These are phyloP conservation scores for Gillenia trifoliata DNA, from an alignment of 306 rosid genomes.

Conservation along the genomic window DNA sequence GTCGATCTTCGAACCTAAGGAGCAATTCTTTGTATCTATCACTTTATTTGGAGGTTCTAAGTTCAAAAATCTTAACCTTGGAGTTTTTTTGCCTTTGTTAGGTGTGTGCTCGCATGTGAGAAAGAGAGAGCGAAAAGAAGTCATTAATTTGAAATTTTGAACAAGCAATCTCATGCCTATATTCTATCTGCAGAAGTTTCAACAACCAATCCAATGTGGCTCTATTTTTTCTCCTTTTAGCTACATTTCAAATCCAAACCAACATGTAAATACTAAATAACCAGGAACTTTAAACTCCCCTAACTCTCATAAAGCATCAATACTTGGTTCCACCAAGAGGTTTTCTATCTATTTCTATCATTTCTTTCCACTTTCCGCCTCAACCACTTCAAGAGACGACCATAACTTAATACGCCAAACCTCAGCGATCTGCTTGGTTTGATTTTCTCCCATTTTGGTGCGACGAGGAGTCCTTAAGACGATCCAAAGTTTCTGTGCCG, in stretches of 20 bases:
- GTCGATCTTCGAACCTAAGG: too few relatives aligned
- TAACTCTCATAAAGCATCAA: background rate
- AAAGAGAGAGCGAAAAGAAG: background rate
- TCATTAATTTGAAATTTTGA: background rate
- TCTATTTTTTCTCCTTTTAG: slow-evolving; percentile 6
- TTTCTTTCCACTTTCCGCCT: background rate
- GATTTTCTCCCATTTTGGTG: slow-evolving; percentile 25
- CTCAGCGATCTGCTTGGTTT: slow-evolving; percentile 3
- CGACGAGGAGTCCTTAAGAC: slow-evolving; percentile 23
- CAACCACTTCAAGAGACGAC: background rate
- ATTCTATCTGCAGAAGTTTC: slow-evolving; percentile 2
- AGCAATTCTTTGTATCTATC: background rate
- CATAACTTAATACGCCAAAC: background rate
- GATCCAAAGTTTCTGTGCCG: slow-evolving; percentile 20
- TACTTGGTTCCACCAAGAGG: background rate
- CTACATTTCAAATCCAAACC: slow-evolving; percentile 18
- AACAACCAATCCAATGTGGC: slow-evolving; percentile 6
- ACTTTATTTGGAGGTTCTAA: background rate
- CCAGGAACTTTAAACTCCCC: slow-evolving; percentile 18
- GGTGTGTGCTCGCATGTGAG: background rate
- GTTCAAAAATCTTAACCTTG: background rate
- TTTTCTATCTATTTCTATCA: slow-evolving; percentile 2
- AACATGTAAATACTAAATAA: background rate
- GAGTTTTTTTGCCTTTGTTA: background rate
- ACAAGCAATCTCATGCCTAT: slow-evolving; percentile 10